Evolutionary conservation across 768 basidiomycete species (phyloP).

Genomic region (Multifurca ochricompacta): DNA sequence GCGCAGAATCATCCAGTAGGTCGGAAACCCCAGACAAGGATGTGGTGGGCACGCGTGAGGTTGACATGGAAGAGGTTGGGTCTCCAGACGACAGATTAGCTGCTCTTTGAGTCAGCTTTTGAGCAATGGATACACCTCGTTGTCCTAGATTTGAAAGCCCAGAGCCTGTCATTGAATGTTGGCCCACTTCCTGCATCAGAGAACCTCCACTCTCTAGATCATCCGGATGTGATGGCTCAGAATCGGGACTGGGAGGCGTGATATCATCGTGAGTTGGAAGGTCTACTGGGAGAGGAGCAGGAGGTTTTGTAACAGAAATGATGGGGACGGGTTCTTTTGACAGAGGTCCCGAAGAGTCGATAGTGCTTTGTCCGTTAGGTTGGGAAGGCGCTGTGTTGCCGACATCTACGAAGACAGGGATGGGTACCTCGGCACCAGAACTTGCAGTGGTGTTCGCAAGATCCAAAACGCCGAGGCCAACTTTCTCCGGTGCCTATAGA

Average conservation of each 20-base stretch:
- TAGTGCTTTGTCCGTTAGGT: conserved; percentile 13
- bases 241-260: conserved; percentile 30
- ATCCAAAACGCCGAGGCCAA: conserved; percentile 37
- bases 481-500: conserved; percentile 36
- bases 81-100: conserved; percentile 15
- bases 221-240: conserved; percentile 29
- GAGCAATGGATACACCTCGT: not conserved
- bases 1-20: conserved; percentile 40
- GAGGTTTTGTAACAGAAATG: conserved; percentile 61
- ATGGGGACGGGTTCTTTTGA: conserved; percentile 35
- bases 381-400: conserved; percentile 11
- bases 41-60: not conserved
- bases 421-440: conserved; percentile 47
- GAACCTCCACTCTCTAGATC: conserved; percentile 21
- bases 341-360: conserved; percentile 13
- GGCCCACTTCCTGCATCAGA: conserved; percentile 19
- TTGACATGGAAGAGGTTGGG: conserved; percentile 8
- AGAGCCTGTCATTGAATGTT: conserved; percentile 1
- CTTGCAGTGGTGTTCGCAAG: conserved; percentile 21
- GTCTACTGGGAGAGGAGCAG: conserved; percentile 60
- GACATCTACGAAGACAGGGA: conserved; percentile 47
- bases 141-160: not conserved
- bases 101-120: not conserved
- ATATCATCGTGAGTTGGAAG: conserved; percentile 62
- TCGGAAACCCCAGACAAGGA: conserved; percentile 35